Evolutionary conservation across 352 stramenopile species (phyloP).

Genomic region (Globisporangium mamillatum): DNA sequence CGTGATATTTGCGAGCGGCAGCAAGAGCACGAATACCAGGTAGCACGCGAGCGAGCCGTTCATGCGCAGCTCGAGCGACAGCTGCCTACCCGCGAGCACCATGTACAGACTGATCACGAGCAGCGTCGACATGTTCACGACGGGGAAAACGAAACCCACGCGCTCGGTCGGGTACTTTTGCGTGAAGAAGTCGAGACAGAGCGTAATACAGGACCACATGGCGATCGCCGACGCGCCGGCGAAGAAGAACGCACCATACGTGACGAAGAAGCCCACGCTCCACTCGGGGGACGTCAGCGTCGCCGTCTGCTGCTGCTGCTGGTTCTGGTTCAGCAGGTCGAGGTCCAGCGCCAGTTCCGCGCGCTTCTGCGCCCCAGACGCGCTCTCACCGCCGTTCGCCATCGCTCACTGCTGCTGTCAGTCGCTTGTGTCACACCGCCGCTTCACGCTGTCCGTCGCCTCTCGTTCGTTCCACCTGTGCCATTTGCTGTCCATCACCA

Average conservation of each 20-base stretch:
- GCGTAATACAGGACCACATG: slow-evolving; percentile 76
- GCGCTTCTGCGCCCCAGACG: not conserved
- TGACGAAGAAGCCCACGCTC: slow-evolving; percentile 49
- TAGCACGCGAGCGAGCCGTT: slow-evolving; percentile 51
- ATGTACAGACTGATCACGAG: slow-evolving; percentile 79
- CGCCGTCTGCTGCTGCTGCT: not conserved
- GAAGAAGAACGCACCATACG: slow-evolving; percentile 79
- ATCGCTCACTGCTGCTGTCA: not conserved
- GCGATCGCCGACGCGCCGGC: slow-evolving; percentile 60
- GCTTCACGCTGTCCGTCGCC: not conserved
- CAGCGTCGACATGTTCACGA: slow-evolving; percentile 84
- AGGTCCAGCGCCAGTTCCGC: slow-evolving; percentile 10
- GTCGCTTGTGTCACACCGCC: not conserved
- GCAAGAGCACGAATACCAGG: slow-evolving; percentile 48
- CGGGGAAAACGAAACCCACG: slow-evolving; percentile 75
- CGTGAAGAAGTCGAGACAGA: slow-evolving; percentile 74
- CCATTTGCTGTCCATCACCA: not conserved
- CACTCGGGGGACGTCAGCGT: slow-evolving; percentile 11
- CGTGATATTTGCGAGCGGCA: slow-evolving; percentile 64
- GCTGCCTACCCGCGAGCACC: slow-evolving; percentile 64
- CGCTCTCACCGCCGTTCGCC: not conserved
- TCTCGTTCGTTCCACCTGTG: not conserved
- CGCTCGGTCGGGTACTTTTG: slow-evolving; percentile 60
- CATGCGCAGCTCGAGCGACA: slow-evolving; percentile 58
- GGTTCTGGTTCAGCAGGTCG: slow-evolving; percentile 2